Evolutionary conservation across 208 protist species (phyloP).

Genomic region (Novymonas esmeraldas): DNA sequence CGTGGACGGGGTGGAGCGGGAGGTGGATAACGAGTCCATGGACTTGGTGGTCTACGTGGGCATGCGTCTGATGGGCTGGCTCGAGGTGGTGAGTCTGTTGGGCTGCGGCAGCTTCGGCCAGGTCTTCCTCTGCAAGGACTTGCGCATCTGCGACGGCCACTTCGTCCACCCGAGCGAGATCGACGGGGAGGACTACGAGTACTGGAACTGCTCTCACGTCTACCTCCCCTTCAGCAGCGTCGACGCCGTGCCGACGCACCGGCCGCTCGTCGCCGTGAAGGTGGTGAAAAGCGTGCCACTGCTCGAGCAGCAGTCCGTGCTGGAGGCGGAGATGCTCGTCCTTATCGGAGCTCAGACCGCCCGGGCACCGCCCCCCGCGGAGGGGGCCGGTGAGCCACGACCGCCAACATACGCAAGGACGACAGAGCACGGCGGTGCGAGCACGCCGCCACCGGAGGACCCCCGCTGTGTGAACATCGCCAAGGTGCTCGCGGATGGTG

Average conservation of each 20-base stretch:
- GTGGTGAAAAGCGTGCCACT: slow-evolving; percentile 80
- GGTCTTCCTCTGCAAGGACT: slow-evolving; percentile 87
- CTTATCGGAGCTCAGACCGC: slow-evolving; percentile 71
- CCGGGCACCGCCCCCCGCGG: background rate
- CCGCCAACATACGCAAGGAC: background rate
- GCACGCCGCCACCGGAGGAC: slow-evolving; percentile 56
- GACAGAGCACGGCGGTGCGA: background rate
- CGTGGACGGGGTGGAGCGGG: slow-evolving; percentile 64
- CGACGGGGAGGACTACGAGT: slow-evolving; percentile 79
- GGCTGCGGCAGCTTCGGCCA: slow-evolving; percentile 85
- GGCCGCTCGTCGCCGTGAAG: slow-evolving; percentile 81
- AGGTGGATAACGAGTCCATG: slow-evolving; percentile 77
- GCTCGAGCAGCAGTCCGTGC: slow-evolving; percentile 78
- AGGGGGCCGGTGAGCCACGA: background rate
- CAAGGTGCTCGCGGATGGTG: slow-evolving; percentile 74
- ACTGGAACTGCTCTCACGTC: slow-evolving; percentile 83
- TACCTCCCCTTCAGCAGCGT: slow-evolving; percentile 80
- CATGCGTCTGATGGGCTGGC: slow-evolving; percentile 82
- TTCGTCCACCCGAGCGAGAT: slow-evolving; percentile 76
- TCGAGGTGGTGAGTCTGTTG: slow-evolving; percentile 81
- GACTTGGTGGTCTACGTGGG: slow-evolving; percentile 84
- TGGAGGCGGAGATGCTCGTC: slow-evolving; percentile 89
- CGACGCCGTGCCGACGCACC: slow-evolving; percentile 56
- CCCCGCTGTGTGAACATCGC: slow-evolving; percentile 61
- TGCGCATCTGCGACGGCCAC: slow-evolving; percentile 66